Percentiles rank a stretch among this genome's conserved stretches.
Evolutionary conservation across 768 basidiomycete species (phyloP).

Genomic region (Mycena pura): DNA sequence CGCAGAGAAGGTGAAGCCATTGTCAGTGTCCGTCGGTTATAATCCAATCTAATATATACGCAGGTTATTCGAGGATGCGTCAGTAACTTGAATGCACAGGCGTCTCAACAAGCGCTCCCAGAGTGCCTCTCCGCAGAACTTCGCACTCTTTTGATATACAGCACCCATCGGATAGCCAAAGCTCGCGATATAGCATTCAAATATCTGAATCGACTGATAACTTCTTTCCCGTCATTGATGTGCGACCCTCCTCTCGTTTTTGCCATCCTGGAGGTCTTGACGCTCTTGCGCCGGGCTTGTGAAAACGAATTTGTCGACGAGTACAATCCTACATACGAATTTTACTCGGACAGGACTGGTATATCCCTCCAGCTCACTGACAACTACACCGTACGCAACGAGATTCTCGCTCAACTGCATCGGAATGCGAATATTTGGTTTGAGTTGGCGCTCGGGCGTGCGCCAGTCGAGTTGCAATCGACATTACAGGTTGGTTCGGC

Average conservation of each 20-base stretch:
- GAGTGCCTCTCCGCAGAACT: slow-evolving; percentile 73
- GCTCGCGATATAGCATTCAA: slow-evolving; percentile 83
- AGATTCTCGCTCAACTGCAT: slow-evolving; percentile 79
- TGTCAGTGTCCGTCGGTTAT: neutral
- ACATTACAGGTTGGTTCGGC: slow-evolving; percentile 84
- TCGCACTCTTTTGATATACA: slow-evolving; percentile 72
- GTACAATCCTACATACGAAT: slow-evolving; percentile 90
- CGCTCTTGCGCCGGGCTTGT: slow-evolving; percentile 84
- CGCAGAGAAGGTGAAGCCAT: slow-evolving; percentile 72
- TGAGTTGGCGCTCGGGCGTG: slow-evolving; percentile 81
- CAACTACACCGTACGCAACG: slow-evolving; percentile 83
- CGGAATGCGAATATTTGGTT: slow-evolving; percentile 85
- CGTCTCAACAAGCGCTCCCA: slow-evolving; percentile 82
- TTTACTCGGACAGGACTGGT: slow-evolving; percentile 76
- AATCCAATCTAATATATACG: slow-evolving; percentile 7
- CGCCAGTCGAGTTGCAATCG: slow-evolving; percentile 91
- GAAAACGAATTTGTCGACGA: slow-evolving; percentile 93
- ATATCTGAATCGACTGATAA: slow-evolving; percentile 85
- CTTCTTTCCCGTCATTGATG: slow-evolving; percentile 93
- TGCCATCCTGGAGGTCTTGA: slow-evolving; percentile 89
- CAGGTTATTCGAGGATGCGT: slow-evolving; percentile 84
- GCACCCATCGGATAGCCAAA: slow-evolving; percentile 84
- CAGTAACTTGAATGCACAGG: slow-evolving; percentile 72
- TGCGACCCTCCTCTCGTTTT: slow-evolving; percentile 89
- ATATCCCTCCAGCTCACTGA: slow-evolving; percentile 85